A percentile compares a stretch with the other conserved stretches of the same genome.
These are phyloP conservation scores for Cephaloascus albidus DNA, from an alignment of 805 yeast species.

Conservation along the genomic window DNA sequence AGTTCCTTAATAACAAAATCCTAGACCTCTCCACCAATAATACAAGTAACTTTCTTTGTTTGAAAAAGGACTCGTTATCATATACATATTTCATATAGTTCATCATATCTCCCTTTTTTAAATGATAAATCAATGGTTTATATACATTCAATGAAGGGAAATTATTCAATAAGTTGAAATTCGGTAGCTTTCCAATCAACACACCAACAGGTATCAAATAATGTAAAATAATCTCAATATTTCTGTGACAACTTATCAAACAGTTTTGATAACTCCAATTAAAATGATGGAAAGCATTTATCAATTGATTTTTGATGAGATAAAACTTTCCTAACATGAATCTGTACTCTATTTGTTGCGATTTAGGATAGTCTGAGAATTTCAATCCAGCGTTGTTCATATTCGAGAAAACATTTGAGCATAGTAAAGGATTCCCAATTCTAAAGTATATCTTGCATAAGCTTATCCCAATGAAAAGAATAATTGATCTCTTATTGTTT, in stretches of 20 bases:
- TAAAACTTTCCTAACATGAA: conserved; percentile 46
- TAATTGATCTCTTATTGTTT: conserved; percentile 34
- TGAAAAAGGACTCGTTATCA: conserved; percentile 24
- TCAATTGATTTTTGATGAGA: conserved; percentile 40
- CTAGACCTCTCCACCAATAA: conserved; percentile 36
- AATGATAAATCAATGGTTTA: conserved; percentile 20
- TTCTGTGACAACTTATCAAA: conserved; percentile 17
- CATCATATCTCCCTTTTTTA: conserved; percentile 33
- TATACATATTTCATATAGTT: conserved; percentile 20
- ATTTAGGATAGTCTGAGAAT: conserved; percentile 25
- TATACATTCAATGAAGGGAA: conserved; percentile 20
- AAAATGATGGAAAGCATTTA: conserved; percentile 40
- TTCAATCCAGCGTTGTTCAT: conserved; percentile 42
- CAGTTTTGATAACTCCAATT: conserved; percentile 41
- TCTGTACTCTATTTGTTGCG: conserved; percentile 42
- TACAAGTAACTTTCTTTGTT: conserved; percentile 25
- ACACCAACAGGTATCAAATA: conserved; percentile 44
- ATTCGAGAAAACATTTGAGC: conserved; percentile 54
- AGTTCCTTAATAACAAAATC: conserved; percentile 36
- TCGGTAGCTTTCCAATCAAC: conserved; percentile 46
- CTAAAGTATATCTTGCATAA: conserved; percentile 49
- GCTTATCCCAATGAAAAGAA: conserved; percentile 42
- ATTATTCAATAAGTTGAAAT: conserved; percentile 11
- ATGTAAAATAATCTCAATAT: conserved; percentile 31
- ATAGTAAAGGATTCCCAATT: conserved; percentile 45